Evolutionary conservation across 768 basidiomycete genomes (phyloP), one percentile per base, ranked within the genome.

Genomic region (Suillus ampliporus): DNA sequence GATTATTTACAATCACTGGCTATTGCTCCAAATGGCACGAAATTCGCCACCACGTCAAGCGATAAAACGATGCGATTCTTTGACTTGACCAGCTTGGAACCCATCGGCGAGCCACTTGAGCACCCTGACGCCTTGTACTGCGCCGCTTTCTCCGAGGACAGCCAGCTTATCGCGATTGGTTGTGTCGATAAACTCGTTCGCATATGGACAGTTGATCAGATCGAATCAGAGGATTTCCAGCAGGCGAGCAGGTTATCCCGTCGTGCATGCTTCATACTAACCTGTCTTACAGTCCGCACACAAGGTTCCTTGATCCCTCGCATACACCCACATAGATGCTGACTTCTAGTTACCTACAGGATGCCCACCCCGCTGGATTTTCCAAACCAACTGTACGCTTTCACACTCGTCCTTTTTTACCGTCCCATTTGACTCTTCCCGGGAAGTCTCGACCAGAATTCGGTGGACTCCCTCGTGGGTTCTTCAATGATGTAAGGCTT

Each of bases 151-250:
- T 31, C 57, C 2, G 23, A 44, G 8, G 88, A 89, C 66, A 89
- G 90, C 4, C 79, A 78, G 43, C 78, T 80, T 64, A 88, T 92
- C 52, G 82, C 84, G 35, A 89, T 87, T 0, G 91, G 91, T 8
- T 83, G 84, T 56, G 79, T 92, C 46, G 92, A 94, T 71, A 89
- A 86, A 1, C 82, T 92, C 48, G 89, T 94, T 60, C 83, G 91
- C 53, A 88, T 93, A n/a, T 93, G 92, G 91, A 90, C 93, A 64
- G 86, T 91, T 53, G 69, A 47, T 47, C 8, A 14, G 14, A 14
- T 8, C 13, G 23, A 47, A 23, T 47, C 46, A 26, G 14, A 26
- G 17, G 47, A 26, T 3, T 10, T 28, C 23, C 26, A 47, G 44
- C 44, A 47, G 47, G 47, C 4, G 7, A 48, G 47, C 26, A 28